Percentiles rank a stretch among this genome's conserved stretches.
Conservation (phyloP, 257 asterid species). For the Scutellaria galericulata region DNA sequence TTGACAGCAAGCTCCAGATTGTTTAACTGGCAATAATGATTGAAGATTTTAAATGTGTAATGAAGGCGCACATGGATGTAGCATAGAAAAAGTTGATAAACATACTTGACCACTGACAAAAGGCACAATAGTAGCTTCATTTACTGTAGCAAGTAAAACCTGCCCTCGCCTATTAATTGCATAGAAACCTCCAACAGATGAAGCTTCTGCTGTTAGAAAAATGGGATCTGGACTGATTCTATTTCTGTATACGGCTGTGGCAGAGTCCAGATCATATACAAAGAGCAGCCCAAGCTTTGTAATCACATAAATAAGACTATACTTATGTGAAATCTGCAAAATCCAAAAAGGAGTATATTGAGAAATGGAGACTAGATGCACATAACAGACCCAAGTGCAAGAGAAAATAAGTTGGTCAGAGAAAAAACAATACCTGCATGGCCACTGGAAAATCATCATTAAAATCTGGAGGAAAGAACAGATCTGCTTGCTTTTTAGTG, state of each 20-base stretch:
- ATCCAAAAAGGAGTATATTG: conserved; percentile 25
- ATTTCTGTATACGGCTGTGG: conserved; percentile 96
- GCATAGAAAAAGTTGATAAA: conserved; percentile 26
- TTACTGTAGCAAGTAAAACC: conserved; percentile 92
- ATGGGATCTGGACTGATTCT: conserved; percentile 99
- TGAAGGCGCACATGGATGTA: background rate
- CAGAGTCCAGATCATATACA: conserved; percentile 95
- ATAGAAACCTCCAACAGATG: conserved; percentile 94
- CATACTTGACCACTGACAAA: conserved; percentile 98
- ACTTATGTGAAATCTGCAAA: conserved; percentile 89
- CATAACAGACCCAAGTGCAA: conserved; percentile 15
- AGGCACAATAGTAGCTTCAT: conserved; percentile 89
- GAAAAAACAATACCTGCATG: conserved; percentile 77
- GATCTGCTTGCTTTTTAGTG: conserved; percentile 96
- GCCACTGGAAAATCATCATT: conserved; percentile 98
- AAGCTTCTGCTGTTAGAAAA: conserved; percentile 91
- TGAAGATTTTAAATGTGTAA: conserved; percentile 19
- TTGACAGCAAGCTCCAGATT: conserved; percentile 99
- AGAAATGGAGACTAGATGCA: conserved; percentile 29
- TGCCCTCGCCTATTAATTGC: conserved; percentile 98
- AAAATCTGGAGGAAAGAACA: conserved; percentile 98
- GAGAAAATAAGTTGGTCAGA: conserved; percentile 18
- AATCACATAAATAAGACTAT: conserved; percentile 90
- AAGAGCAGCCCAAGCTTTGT: conserved; percentile 99
- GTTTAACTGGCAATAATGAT: conserved; percentile 67